Evolutionary conservation across 306 rosid species (phyloP).

Genomic region (Ormosia emarginata): DNA sequence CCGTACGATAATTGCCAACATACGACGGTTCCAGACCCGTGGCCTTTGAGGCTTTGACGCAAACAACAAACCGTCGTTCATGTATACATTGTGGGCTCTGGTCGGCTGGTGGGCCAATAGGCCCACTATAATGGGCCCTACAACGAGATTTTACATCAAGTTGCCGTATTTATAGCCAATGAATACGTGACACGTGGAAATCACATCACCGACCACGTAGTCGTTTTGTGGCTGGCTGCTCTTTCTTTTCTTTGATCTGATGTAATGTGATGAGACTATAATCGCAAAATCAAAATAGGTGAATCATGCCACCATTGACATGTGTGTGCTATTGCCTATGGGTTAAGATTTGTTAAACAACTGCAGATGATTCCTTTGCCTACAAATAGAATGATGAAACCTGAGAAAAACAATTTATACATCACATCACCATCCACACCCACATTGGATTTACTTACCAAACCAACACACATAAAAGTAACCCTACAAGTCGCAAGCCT

Average conservation of each 20-base stretch:
- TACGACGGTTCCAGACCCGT: too few species aligned
- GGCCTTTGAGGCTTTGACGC: background rate
- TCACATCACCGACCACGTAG: conserved; percentile 24
- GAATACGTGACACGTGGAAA: background rate
- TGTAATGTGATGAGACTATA: conserved; percentile 6
- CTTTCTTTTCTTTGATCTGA: conserved; percentile 4
- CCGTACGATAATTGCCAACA: background rate
- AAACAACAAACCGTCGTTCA: background rate
- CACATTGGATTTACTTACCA: conserved; percentile 12
- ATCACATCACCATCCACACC: background rate
- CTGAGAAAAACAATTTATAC: background rate
- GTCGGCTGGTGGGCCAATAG: conserved; percentile 31
- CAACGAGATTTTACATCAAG: background rate
- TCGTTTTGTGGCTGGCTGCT: background rate
- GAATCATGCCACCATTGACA: conserved; percentile 17
- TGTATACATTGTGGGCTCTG: background rate
- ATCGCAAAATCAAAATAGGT: background rate
- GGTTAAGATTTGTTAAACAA: background rate
- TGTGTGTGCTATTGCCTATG: background rate
- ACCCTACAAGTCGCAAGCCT: background rate
- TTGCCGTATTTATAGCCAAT: background rate
- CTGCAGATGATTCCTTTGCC: background rate
- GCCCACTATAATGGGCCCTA: conserved; percentile 16
- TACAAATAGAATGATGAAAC: conserved; percentile 18
- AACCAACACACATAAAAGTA: background rate